These are phyloP conservation scores for Exophiala oligosperma DNA, from an alignment of 2,329 filamentous ascomycete genomes.

Conservation along the genomic window DNA sequence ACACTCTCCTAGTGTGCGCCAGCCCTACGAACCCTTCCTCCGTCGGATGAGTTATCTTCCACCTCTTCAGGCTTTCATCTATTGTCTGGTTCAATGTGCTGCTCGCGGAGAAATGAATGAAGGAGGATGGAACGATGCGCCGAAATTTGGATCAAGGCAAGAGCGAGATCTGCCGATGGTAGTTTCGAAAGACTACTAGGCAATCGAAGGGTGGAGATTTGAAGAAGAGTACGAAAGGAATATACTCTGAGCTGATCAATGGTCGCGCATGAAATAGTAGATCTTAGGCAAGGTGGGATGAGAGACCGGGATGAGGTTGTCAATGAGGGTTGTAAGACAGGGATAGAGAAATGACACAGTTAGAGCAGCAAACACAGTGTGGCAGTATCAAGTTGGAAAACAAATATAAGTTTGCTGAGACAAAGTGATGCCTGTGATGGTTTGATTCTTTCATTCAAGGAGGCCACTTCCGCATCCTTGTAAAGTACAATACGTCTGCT, in stretches of 20 bases:
- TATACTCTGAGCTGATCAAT: neutral
- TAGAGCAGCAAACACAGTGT: too few relatives aligned
- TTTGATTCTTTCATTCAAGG: too few relatives aligned
- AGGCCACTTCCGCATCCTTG: too few relatives aligned
- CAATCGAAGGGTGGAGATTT: neutral
- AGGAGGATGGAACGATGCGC: conserved; percentile 14
- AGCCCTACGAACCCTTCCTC: conserved; percentile 21
- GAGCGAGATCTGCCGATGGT: neutral
- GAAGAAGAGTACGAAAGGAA: neutral
- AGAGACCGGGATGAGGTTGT: too few relatives aligned
- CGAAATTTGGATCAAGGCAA: conserved; percentile 11
- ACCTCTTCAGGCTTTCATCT: conserved; percentile 16
- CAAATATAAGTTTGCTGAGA: too few relatives aligned
- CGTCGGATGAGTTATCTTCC: conserved; percentile 1
- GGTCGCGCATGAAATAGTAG: neutral
- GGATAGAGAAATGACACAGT: too few relatives aligned
- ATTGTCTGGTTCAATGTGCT: neutral
- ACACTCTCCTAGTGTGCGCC: conserved; percentile 21
- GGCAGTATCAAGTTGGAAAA: too few relatives aligned
- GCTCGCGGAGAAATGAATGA: neutral
- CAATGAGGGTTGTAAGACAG: too few relatives aligned
- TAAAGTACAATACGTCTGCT: too few relatives aligned
- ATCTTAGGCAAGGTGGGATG: too few relatives aligned
- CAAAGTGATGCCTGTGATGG: too few relatives aligned
- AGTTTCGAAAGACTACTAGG: neutral